Conservation (phyloP, 1,284 basidiomycete species). For the Sutorius eximius region DNA sequence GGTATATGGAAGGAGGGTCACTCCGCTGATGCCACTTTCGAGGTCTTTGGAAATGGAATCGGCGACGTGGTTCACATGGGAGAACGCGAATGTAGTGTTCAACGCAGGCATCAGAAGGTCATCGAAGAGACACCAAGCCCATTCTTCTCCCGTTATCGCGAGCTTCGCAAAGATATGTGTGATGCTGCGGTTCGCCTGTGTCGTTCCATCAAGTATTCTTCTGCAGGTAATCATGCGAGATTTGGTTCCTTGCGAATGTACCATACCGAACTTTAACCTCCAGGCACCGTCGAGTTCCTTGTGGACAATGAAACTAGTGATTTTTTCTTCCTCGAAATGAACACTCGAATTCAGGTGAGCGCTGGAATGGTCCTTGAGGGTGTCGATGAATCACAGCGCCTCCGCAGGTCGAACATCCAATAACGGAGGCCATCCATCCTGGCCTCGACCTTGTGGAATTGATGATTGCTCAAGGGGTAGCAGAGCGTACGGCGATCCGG, state of each 20-base stretch:
- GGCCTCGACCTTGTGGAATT: constrained; percentile 65
- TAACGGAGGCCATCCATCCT: constrained; percentile 61
- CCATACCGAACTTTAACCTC: neutral
- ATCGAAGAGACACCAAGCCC: constrained; percentile 69
- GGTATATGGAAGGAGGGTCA: neutral
- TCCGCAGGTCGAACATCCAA: constrained; percentile 63
- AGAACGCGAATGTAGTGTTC: constrained; percentile 71
- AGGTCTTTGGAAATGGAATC: constrained; percentile 66
- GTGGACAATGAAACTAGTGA: constrained; percentile 54
- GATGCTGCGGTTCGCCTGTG: constrained; percentile 54
- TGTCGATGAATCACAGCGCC: neutral
- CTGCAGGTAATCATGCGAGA: constrained; percentile 45
- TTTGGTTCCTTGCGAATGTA: neutral
- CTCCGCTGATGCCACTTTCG: neutral
- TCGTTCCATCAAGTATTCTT: constrained; percentile 53
- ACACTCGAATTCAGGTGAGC: constrained; percentile 63
- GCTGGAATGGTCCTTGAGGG: neutral
- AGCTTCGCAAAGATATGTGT: constrained; percentile 49
- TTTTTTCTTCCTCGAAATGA: constrained; percentile 78
- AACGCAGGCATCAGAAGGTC: constrained; percentile 73
- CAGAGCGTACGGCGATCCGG: constrained; percentile 28
- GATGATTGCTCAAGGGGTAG: constrained; percentile 60
- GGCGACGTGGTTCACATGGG: constrained; percentile 64
- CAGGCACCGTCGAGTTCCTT: constrained; percentile 71
- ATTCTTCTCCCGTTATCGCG: constrained; percentile 43